Base-by-base conservation (phyloP, 345 rosid species). In the Populus alba region DNA sequence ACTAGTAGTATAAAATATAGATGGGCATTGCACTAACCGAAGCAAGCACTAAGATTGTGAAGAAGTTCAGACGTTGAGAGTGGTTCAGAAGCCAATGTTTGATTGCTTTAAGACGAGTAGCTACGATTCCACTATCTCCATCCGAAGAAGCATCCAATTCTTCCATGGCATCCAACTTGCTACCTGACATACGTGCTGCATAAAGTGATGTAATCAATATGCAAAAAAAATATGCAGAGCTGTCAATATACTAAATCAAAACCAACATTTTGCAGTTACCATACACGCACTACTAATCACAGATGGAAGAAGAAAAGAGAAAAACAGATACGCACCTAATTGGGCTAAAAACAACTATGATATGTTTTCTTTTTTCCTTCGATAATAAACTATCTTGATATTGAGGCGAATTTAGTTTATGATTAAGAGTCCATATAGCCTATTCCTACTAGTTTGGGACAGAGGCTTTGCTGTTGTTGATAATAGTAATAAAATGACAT, bases 31-130 rank as follows among this genome's bases (percentile, higher is more conserved):
- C 27, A 86, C 99, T 90, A 25, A 96, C 99, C 85, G 98, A 96
- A 80, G 99, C 99, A 81, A 96, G 98, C 75, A 92, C 86, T 81
- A 96, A 88, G 80, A 96, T 92, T 11, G 97, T 94, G 53, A 94
- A 85, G 86, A 94, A 96, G 83, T 94, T 96, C 91, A 96, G 74
- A 83, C 88, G 93, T 68, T 94, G 98, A 3, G 97, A 80, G 74
- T 89, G 93, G 25, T 93, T 82, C 31, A 88, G 76, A 77, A 96
- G 73, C 98, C 95, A 94, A 43, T 80, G 83, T 81, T 96, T 91
- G 29, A 89, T 79, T 66, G 79, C 76, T 47, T 76, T 83, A 23
- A 96, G 82, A 78, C 72, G 78, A 49, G 85, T 77, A 39, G 94
- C 87, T 74, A 97, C 74, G 75, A 89, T 69, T 76, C 99, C 98